These are phyloP conservation scores for Cephalotrichum gorgonifer DNA, from an alignment of 2,329 filamentous ascomycete species.

Conservation along the genomic window DNA sequence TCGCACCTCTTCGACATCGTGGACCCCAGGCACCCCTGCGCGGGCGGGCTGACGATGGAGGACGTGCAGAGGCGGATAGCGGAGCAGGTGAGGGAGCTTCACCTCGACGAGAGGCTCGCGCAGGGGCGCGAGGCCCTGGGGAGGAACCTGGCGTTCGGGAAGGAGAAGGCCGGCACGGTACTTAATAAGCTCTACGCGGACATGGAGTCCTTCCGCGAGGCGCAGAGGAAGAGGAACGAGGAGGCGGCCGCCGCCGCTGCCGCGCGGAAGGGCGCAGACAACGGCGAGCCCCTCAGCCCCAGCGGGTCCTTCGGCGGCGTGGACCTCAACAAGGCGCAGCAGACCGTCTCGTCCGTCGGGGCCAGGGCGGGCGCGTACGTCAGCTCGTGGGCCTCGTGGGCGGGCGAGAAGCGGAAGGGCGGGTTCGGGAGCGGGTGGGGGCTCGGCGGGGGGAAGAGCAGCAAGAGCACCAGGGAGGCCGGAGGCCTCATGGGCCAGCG, in stretches of 20 bases:
- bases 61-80: slow-evolving; percentile 85
- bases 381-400: slow-evolving; percentile 60
- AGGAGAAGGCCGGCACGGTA: slow-evolving; percentile 76
- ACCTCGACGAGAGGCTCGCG: slow-evolving; percentile 82
- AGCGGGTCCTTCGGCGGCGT: slow-evolving; percentile 9
- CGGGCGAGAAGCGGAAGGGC: slow-evolving; percentile 62
- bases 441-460: background rate
- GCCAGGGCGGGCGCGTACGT: slow-evolving; percentile 53
- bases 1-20: slow-evolving; percentile 89
- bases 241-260: slow-evolving; percentile 17
- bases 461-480: background rate
- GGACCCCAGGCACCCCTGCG: slow-evolving; percentile 86
- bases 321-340: slow-evolving; percentile 29
- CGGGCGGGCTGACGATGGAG: slow-evolving; percentile 84
- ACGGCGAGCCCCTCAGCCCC: slow-evolving; percentile 7
- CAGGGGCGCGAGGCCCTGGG: slow-evolving; percentile 76
- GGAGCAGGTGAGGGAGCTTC: slow-evolving; percentile 86
- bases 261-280: background rate
- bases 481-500: background rate
- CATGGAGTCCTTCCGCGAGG: slow-evolving; percentile 55
- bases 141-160: slow-evolving; percentile 79
- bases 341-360: slow-evolving; percentile 37
- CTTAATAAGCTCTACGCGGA: slow-evolving; percentile 87
- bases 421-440: slow-evolving; percentile 19
- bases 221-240: slow-evolving; percentile 30